Evolutionary conservation across 345 rosid genomes (phyloP).

Genomic region (Eucalyptus sp.): DNA sequence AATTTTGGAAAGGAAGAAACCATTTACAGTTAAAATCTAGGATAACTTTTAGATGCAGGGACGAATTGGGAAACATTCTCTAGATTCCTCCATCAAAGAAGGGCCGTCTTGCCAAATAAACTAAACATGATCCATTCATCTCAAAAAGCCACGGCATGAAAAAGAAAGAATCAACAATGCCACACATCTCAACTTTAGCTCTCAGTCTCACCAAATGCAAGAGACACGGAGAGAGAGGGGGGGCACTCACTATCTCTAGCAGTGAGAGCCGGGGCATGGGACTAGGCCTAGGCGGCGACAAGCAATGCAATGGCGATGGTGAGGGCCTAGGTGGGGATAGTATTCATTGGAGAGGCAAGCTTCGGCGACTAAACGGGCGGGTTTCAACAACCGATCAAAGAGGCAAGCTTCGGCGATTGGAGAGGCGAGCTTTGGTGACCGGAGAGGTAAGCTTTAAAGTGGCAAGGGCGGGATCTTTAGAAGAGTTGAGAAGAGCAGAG

Average conservation of each 20-base stretch:
- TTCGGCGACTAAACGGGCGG: too few species aligned
- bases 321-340: accelerated
- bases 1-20: accelerated
- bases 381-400: accelerated
- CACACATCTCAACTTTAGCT: accelerated
- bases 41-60: accelerated
- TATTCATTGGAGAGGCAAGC: accelerated
- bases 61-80: accelerated
- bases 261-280: accelerated
- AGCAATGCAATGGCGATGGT: too few species aligned
- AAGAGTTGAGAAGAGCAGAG: accelerated
- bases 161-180: too few species aligned
- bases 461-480: too few species aligned
- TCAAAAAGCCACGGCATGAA: too few species aligned
- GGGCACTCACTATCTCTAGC: accelerated
- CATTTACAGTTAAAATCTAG: accelerated
- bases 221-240: too few species aligned
- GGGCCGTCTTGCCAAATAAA: accelerated
- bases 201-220: too few species aligned
- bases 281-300: too few species aligned
- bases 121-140: too few species aligned
- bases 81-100: accelerated
- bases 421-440: too few species aligned
- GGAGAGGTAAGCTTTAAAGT: accelerated
- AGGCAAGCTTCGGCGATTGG: too few species aligned